Base-by-base conservation (phyloP, 345 rosid species). In the Melastoma malabathricum region DNA sequence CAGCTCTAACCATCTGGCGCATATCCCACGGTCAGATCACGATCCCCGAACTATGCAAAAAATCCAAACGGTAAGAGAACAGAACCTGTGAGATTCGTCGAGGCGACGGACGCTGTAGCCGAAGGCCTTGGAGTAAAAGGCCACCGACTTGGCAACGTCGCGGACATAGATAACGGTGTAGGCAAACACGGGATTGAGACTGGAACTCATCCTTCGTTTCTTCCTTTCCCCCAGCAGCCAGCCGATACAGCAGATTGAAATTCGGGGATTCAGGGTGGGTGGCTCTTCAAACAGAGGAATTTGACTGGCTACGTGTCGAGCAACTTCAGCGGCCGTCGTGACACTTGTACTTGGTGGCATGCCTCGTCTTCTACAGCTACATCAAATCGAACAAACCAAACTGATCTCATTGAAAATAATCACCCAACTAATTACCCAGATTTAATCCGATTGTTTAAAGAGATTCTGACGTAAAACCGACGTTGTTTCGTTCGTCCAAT, bases 91-190 rank as follows among this genome's bases (percentile, higher is more conserved):
- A 13, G 84, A 78, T 8, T 89, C 79, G 61, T 84, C 89, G 20
- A 82, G 56, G 65, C 87, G 87, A 46, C 85, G 87, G 17, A 85
- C 89, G 22, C 61, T 52, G 55, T 70, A 63, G 39, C 89, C 95
- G 49, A 86, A 86, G 15, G 89, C 96, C 68, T 64, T 79, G 22
- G 82, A 60, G 64, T 81, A 90, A 68, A 90, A 83, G 39, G 65
- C 89, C 0, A 76, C 70, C 5, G 94, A 86, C 60, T 75, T 73
- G 44, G 79, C 92, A 0, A 86, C 92, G 59, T 83, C 92, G 49
- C 59, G 59, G 9, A 83, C 96, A 67, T 86, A 86, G 31, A 80
- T 57, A 41, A 82, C 73, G 15, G 78, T 65, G 67, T 82, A 90
- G 16, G 77, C 95, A 51, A 75, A 76, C 44, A 64, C 58, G 14